Evolutionary conservation across 2,329 filamentous ascomycete species (phyloP).

Genomic region (Ophidiomyces ophidiicola): DNA sequence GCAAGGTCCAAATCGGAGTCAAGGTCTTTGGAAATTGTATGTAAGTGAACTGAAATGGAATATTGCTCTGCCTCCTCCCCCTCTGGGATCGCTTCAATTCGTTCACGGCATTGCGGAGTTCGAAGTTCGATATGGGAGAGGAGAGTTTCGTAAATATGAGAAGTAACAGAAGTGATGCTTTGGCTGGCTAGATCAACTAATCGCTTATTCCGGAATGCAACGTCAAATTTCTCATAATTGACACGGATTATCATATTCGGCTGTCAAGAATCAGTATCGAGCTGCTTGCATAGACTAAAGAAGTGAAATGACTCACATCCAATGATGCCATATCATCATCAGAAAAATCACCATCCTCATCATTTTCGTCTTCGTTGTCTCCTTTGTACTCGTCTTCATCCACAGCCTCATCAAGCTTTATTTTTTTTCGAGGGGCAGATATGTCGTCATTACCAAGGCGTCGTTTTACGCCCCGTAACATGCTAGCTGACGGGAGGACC

Average conservation of each 20-base stretch:
- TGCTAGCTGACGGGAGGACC: slow-evolving; percentile 23
- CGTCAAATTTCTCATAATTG: slow-evolving; percentile 73
- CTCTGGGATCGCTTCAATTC: slow-evolving; percentile 28
- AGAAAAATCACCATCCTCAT: slow-evolving; percentile 24
- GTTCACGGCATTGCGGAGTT: slow-evolving; percentile 51
- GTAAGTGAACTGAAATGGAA: slow-evolving; percentile 26
- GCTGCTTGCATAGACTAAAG: not conserved
- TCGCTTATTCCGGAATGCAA: slow-evolving; percentile 67
- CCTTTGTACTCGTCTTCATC: slow-evolving; percentile 23
- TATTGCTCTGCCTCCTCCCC: slow-evolving; percentile 32
- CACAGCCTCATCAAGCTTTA: slow-evolving; percentile 10
- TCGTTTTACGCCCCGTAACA: slow-evolving; percentile 27
- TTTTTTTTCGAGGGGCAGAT: slow-evolving; percentile 14
- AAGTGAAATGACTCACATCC: slow-evolving; percentile 24
- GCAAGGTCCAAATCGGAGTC: slow-evolving; percentile 29
- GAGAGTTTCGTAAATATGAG: slow-evolving; percentile 63
- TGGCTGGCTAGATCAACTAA: slow-evolving; percentile 62
- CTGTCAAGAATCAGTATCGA: slow-evolving; percentile 33
- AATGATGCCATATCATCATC: slow-evolving; percentile 26
- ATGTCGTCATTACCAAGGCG: slow-evolving; percentile 18
- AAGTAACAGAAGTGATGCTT: slow-evolving; percentile 59
- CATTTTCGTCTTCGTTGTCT: slow-evolving; percentile 20
- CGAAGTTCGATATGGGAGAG: slow-evolving; percentile 59
- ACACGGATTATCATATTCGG: slow-evolving; percentile 61
- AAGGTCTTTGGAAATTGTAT: slow-evolving; percentile 27